Evolutionary conservation across 2,329 filamentous ascomycete species (phyloP), one percentile per base, ranked within the genome.

Genomic region (Colletotrichum orchidophilum): DNA sequence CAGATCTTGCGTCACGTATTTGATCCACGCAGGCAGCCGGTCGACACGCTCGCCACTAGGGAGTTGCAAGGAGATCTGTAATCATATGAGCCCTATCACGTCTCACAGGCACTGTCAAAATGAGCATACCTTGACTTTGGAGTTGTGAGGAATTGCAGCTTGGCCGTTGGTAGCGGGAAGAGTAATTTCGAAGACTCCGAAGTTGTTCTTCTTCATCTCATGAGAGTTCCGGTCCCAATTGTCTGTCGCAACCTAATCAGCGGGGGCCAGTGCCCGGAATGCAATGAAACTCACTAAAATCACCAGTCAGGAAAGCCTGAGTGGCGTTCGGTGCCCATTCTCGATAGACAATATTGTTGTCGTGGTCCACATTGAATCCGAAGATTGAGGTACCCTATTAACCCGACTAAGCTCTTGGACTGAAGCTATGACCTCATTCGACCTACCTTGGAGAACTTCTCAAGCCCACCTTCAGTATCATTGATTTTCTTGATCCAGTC

Each of bases 291-390:
- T 75, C 85, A 95, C 93, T 99, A 87, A 98, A 99, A 76, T 98
- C 96, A 73, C 96, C 96, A 76, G 97, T 92, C 63, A 99, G 88
- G 80, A 91, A 95, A 60, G 96, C 96, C 78, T 93, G 87, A 50
- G 90, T 86, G 64, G 95, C 96, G 85, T 95, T 97, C 29, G 96
- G 95, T 1, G 96, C 96, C 96, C 96, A 99, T 87, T 99, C 96
- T 76, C 94, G 90, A 82, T 99, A 99, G 69, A 88, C 86, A 75
- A 99, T 94, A 81, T 95, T 95, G 80, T 94, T 94, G 77, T 97
- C 91, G 64, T 90, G 85, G 78, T 92, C 88, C 71, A 96, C 91
- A 75, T 94, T 94, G 82, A 99, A 90, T 66, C 96, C 96, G 78
- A 93, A 97, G 73, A 88, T 92, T 78, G 98, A 94, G 73, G 90